Base-by-base conservation (phyloP, 768 basidiomycete genomes). In the Nevesoporus exiguus region DNA sequence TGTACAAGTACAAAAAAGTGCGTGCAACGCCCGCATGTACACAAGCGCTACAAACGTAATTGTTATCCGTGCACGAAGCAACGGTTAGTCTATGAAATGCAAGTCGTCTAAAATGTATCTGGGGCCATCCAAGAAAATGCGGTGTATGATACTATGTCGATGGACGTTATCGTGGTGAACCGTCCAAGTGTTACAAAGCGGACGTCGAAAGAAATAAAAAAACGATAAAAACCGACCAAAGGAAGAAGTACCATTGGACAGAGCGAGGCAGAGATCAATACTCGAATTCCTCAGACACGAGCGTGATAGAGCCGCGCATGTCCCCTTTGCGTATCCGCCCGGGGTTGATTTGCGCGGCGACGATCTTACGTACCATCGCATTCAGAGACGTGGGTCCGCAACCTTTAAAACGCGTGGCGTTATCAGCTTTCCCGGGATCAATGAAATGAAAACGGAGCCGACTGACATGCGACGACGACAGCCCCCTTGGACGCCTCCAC, bases 381-480 rank as follows among this genome's bases (percentile, higher is more conserved):
- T 88, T 86, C 47, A 91, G 74, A 7, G 85, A 82, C 0, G 77
- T 75, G 0, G 89, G 89, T 1, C 89, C 90, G 62, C 89, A 91
- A 60, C 84, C 86, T 87, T 57, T 47, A 36, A 41, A 0, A 14
- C 10, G 22, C 10, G 31, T n/a, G n/a, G n/a, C n/a, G n/a, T 27
- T 2, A 11, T 60, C 22, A 68, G 43, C 17, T 10, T 34, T 17
- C 14, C 19, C 31, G 15, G 2, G 24, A 13, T 3, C 25, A 21
- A 29, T 14, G 31, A 34, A 30, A 11, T 2, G 4, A n/a, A 37
- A 19, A 39, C 3, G 33, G 7, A 33, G 36, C 30, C 29, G 13
- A 80, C 87, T 74, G 62, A 88, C 88, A 88, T 13, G 83, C 85
- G 44, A 91, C 88, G 42, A 84, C 73, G 52, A 87, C 65, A 13